Conservation (phyloP, 1,139 yeast genomes). For the Pichia norvegensis region DNA sequence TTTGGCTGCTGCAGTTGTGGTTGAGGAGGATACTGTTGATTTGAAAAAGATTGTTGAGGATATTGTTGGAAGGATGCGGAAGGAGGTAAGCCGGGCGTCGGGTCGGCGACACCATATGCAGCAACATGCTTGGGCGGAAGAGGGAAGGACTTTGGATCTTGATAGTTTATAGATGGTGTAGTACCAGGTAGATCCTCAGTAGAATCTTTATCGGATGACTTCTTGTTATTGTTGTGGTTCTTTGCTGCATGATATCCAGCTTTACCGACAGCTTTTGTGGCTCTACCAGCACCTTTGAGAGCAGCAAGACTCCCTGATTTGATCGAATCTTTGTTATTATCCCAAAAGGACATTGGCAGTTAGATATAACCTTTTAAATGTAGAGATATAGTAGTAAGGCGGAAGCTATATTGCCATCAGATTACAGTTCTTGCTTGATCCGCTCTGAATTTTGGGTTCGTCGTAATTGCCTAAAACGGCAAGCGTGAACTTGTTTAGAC, state of each 20-base stretch:
- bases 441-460: not conserved
- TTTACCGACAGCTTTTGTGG: slow-evolving; percentile 35
- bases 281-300: slow-evolving; percentile 42
- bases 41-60: not conserved
- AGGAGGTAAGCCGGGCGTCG: slow-evolving; percentile 1
- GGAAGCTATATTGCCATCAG: too few relatives aligned
- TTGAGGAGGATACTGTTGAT: slow-evolving; percentile 1
- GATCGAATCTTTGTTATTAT: slow-evolving; percentile 42
- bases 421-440: too few relatives aligned
- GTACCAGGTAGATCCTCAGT: not conserved
- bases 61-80: slow-evolving; percentile 1
- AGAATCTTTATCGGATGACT: not conserved
- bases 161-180: slow-evolving; percentile 10
- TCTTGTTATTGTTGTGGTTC: slow-evolving; percentile 28
- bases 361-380: not conserved
- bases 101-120: slow-evolving; percentile 3
- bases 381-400: not conserved
- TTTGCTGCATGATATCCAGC: slow-evolving; percentile 47
- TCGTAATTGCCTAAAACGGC: not conserved
- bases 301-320: slow-evolving; percentile 42
- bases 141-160: slow-evolving; percentile 30
- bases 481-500: not conserved
- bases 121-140: slow-evolving; percentile 35
- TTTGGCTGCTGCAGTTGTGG: slow-evolving; percentile 1
- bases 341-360: slow-evolving; percentile 40